Evolutionary conservation across 768 basidiomycete genomes (phyloP), one percentile per base, ranked within the genome.

Genomic region (Termitomyces heimii): DNA sequence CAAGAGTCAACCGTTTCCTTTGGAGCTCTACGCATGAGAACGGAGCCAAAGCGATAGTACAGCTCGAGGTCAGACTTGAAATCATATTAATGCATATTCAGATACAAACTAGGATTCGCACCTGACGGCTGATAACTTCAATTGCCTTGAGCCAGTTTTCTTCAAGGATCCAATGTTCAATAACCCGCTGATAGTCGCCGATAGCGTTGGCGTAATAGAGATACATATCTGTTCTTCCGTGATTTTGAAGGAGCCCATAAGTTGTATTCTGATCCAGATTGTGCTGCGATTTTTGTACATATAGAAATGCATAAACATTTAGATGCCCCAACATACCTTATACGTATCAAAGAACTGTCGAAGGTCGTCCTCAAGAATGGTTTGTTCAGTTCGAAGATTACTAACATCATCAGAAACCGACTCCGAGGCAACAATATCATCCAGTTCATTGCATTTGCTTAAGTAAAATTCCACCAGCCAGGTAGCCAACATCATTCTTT

Each of bases 391-490:
- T 48, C 83, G 79, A 31, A 98, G 72, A 67, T 94, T 95, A 52
- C 94, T 90, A 16, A 88, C 86, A 61, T 96, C 91, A 52, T 86
- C 84, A 12, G 88, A 83, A 14, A 85, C 78, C 1, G 84, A 84
- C 69, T 94, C 93, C 0, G 95, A 91, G 0, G 93, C 94, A 28
- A 95, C 85, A 18, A 94, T 78, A 66, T 98, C 97, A 66, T 99
- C 97, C 51, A 98, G 75, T 60, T 96, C 92, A 66, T 97, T 96
- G 70, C 92, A 94, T 75, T 97, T 98, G 71, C 90, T 90, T 16
- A 99, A 83, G 67, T 94, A 98, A 62, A 98, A 93, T 70, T 99
- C 97, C 31, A 97, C 88, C 13, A 99, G 84, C 97, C 97, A 99
- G 0, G 94, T 98, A 18, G 97, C 95, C 20, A 99, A 75, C 86